These are phyloP conservation scores for Sanghuangporus weigelae DNA, from an alignment of 1,284 basidiomycete species.

Conservation along the genomic window DNA sequence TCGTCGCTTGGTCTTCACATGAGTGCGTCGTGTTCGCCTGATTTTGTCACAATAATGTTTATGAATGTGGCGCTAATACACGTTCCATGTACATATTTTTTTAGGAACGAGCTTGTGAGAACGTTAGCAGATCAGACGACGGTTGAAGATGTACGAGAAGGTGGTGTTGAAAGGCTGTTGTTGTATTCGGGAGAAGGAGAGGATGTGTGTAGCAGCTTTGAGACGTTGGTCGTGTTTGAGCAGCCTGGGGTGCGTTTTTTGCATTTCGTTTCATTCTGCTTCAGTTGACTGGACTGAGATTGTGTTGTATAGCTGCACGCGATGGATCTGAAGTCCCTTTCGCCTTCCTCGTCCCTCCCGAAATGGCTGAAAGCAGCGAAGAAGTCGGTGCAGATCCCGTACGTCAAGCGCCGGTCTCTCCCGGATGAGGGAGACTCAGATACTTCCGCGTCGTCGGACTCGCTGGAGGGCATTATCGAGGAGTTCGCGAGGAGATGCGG, in stretches of 20 bases:
- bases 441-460: not conserved
- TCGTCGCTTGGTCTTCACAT: conserved; percentile 67
- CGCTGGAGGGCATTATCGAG: conserved; percentile 33
- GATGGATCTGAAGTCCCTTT: conserved; percentile 58
- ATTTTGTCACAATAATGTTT: not conserved
- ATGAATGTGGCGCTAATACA: not conserved
- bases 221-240: conserved; percentile 59
- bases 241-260: conserved; percentile 56
- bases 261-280: not conserved
- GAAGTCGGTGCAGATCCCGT: conserved; percentile 57
- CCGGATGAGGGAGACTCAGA: conserved; percentile 15
- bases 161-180: conserved; percentile 23
- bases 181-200: conserved; percentile 37
- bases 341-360: conserved; percentile 44
- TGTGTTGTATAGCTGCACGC: conserved; percentile 49
- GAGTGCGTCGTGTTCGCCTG: conserved; percentile 31
- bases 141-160: conserved; percentile 3
- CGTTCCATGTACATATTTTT: not conserved
- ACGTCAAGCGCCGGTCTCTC: conserved; percentile 35
- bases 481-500: conserved; percentile 47
- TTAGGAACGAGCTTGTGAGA: conserved; percentile 4
- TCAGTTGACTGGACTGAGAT: conserved; percentile 1
- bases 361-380: conserved; percentile 41
- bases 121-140: not conserved
- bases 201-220: conserved; percentile 48